Percentiles rank a stretch among this genome's conserved stretches.
These are phyloP conservation scores for Sideroxylon spinosum DNA, from an alignment of 179 eudicot species.

Conservation along the genomic window DNA sequence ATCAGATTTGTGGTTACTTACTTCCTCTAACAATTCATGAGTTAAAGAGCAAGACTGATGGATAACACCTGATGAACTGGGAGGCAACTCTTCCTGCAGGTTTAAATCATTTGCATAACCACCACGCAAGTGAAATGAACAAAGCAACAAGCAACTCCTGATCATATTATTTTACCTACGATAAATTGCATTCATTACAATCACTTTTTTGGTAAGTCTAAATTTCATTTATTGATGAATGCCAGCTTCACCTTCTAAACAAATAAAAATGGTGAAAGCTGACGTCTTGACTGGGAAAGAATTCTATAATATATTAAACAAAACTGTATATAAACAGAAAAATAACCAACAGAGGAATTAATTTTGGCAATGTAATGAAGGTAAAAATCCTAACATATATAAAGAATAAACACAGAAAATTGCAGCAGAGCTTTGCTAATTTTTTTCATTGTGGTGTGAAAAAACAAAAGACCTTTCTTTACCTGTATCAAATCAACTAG, in stretches of 20 bases:
- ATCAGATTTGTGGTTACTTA: constrained; percentile 26
- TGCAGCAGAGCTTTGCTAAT: no score
- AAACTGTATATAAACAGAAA: no score
- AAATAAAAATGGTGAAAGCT: neutral
- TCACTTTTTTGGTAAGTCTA: neutral
- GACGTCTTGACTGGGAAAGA: neutral
- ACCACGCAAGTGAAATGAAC: neutral
- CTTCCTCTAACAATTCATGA: constrained; percentile 32
- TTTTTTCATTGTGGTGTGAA: no score
- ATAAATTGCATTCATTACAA: no score
- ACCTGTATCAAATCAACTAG: constrained; percentile 37
- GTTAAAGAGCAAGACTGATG: constrained; percentile 22
- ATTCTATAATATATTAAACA: no score
- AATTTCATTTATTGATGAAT: neutral
- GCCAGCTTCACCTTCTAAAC: neutral
- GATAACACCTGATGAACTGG: constrained; percentile 33
- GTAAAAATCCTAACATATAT: no score
- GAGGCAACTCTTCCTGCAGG: constrained; percentile 40
- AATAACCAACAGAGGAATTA: no score
- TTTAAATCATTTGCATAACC: neutral
- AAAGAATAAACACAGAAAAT: no score
- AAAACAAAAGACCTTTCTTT: neutral
- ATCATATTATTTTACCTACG: neutral
- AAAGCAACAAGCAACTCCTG: neutral
- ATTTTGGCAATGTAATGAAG: no score